Evolutionary conservation across 805 yeast genomes (phyloP), one percentile per base, ranked within the genome.

Genomic region (Sugiyamaella lignohabitans): DNA sequence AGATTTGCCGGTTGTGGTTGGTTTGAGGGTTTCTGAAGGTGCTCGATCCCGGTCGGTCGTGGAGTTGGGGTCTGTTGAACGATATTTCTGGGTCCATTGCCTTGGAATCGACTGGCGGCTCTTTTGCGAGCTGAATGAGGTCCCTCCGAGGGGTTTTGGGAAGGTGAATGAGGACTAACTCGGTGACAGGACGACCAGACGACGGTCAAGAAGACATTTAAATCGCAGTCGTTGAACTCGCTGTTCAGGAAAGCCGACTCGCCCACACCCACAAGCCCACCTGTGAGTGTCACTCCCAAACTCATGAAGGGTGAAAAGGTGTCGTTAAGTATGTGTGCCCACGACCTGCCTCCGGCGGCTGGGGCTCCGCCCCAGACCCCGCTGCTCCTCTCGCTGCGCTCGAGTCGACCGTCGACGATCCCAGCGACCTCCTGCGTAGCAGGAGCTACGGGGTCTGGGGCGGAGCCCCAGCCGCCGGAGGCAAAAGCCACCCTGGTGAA

Each of bases 181-280:
- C n/a, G n/a, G n/a, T n/a, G n/a, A n/a, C n/a, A 35, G 38, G 41
- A 38, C 14, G 41, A 14, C 11, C 10, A 23, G 27, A 19, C 41
- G 5, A 19, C 20, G 27, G 38, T 30, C 18, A 61, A 59, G 41
- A 64, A 59, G 51, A 50, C 60, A 36, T 67, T 64, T 59, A 65
- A 65, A 52, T 59, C 69, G 10, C 68, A 65, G 52, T 59, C 62
- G 22, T 59, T 67, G 20, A 67, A 64, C 50, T 51, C 58, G 24
- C 51, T 66, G 39, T 66, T 67, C 34, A 46, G 55, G 11, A 42
- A 47, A 23, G 23, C 48, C 37, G 47, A 47, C 37, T n/a, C 50
- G 11, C 48, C 47, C 2, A 35, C 46, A 14, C 36, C 53, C 16
- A 18, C 42, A 2, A 41, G 23, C 19, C 48, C 48, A 11, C 39